Evolutionary conservation across 2,329 filamentous ascomycete species (phyloP), one percentile per base, ranked within the genome.

Genomic region (Microdochium paspali): DNA sequence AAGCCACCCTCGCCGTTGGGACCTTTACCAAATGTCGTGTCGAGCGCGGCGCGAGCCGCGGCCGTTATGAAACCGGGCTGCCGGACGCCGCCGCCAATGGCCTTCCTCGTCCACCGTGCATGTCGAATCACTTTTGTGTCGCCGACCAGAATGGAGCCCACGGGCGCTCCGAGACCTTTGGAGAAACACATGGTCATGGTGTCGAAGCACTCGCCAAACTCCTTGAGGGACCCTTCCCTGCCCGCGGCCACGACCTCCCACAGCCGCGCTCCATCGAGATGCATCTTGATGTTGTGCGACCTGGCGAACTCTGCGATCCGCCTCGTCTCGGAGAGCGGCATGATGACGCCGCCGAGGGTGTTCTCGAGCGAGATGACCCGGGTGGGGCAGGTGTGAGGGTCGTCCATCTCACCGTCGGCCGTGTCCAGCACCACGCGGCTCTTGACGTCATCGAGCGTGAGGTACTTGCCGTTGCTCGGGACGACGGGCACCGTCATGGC

Each of bases 41-140:
- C 83, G 9, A 94, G 77, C 1, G 85, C 87, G 3, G 90, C 82
- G 21, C 85, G 71, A 1, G 87, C 88, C 0, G 88, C 81, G 1
- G 87, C 83, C 4, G 86, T 80, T 13, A 93, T 71, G 1, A 93
- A 78, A 47, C 89, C 89, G 0, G 85, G 73, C 65, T 93, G 87
- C 24, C 89, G 72, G 48, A 88, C 71, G 0, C 87, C 88, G 35
- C 89, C 89, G 20, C 89, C 89, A 54, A 94, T 82, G 24, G 80
- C 78, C 69, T 95, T 94, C 48, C 88, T 74, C 24, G 90, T 75
- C 81, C 85, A 87, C n/a, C 85, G 70, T 4, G 83, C 81, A 46
- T 82, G 79, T 58, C 80, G 79, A 57, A 87, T 75, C 53, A 83
- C 77, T 1, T 66, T 63, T 47, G 71, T 68, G 3, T 58, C 35